Evolutionary conservation across 129 eudicot species (phyloP).

Genomic region (Helianthus annuus): DNA sequence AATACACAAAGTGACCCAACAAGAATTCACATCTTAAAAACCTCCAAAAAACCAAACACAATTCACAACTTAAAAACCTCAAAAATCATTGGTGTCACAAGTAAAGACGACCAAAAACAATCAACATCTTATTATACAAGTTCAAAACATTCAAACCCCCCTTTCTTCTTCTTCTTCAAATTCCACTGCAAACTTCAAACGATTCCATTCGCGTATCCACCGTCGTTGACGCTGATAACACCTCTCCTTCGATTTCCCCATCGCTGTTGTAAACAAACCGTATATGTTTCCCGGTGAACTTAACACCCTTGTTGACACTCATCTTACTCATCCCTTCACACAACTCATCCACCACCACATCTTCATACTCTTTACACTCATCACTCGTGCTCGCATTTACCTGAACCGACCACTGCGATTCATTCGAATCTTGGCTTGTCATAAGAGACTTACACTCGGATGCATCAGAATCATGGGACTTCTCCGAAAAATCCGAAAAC

Average conservation of each 20-base stretch:
- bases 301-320: slow-evolving; percentile 37
- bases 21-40: too few species aligned
- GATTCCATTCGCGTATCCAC: slow-evolving; percentile 39
- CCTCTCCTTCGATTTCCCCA: slow-evolving; percentile 60
- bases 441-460: too few species aligned
- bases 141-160: slow-evolving; percentile 20
- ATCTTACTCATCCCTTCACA: slow-evolving; percentile 71
- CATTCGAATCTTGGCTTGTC: slow-evolving; percentile 26
- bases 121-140: slow-evolving; percentile 2
- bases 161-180: slow-evolving; percentile 12
- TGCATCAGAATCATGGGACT: slow-evolving; percentile 42
- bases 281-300: slow-evolving; percentile 59
- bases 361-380: slow-evolving; percentile 28
- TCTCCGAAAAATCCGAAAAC: slow-evolving; percentile 71
- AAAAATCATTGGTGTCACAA: slow-evolving; percentile 24
- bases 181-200: slow-evolving; percentile 36
- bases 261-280: slow-evolving; percentile 79
- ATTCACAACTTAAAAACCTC: slow-evolving; percentile 10
- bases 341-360: slow-evolving; percentile 46
- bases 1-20: too few species aligned
- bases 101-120: slow-evolving; percentile 31
- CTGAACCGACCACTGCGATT: slow-evolving; percentile 77
- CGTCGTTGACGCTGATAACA: background rate
- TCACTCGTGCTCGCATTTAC: slow-evolving; percentile 71
- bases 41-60: too few species aligned